Evolutionary conservation across 257 asterid species (phyloP).

Genomic region (Linaria vulgaris): DNA sequence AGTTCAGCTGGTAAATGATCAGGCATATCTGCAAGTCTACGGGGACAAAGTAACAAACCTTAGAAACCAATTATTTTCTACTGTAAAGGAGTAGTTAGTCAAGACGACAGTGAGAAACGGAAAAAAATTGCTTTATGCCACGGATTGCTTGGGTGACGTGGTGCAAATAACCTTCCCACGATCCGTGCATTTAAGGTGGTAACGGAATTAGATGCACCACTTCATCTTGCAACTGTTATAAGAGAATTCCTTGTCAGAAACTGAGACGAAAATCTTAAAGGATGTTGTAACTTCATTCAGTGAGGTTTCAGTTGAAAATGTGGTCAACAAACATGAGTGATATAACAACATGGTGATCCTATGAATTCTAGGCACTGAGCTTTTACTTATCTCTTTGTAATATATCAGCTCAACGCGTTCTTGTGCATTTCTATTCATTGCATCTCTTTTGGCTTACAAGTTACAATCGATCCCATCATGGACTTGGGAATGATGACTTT

Average conservation of each 20-base stretch:
- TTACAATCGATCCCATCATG: background rate
- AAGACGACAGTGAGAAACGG: background rate
- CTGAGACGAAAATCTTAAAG: too few relatives aligned
- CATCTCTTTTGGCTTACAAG: slow-evolving; percentile 7
- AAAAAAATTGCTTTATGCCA: too few relatives aligned
- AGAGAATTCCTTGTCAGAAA: too few relatives aligned
- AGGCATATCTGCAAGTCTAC: too few relatives aligned
- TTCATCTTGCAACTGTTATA: too few relatives aligned
- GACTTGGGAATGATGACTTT: background rate
- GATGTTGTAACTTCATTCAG: background rate
- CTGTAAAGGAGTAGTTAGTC: background rate
- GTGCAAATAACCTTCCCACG: too few relatives aligned
- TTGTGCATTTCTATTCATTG: slow-evolving; percentile 9
- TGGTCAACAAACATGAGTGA: background rate
- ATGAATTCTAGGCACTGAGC: background rate
- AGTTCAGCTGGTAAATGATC: too few relatives aligned
- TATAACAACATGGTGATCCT: background rate
- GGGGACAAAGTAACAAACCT: too few relatives aligned
- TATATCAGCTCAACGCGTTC: background rate
- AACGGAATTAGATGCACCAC: too few relatives aligned
- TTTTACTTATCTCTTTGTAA: background rate
- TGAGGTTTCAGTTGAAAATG: background rate
- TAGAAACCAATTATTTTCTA: background rate
- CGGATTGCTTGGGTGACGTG: too few relatives aligned
- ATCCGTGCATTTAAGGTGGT: too few relatives aligned